These are phyloP conservation scores for Fusarium sarcochroum DNA, from an alignment of 2,329 filamentous ascomycete species.

Conservation along the genomic window DNA sequence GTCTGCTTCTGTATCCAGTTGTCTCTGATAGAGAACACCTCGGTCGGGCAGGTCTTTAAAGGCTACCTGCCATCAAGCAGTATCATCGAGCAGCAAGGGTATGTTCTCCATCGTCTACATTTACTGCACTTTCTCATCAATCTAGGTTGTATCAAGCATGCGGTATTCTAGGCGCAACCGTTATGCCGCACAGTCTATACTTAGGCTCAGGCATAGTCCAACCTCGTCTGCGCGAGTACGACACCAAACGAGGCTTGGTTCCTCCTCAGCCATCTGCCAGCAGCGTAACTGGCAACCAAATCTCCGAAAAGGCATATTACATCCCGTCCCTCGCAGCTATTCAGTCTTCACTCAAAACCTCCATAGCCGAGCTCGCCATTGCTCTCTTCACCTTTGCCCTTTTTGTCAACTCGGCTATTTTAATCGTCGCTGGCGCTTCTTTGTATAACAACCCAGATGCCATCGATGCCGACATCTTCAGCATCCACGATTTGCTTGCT, in stretches of 20 bases:
- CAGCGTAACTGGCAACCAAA: too few relatives aligned
- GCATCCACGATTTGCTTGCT: constrained; percentile 81
- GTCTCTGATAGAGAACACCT: constrained; percentile 69
- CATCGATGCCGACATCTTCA: constrained; percentile 81
- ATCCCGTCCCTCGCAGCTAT: constrained; percentile 81
- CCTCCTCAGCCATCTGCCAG: constrained; percentile 49
- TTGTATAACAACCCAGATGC: constrained; percentile 75
- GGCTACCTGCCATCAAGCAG: constrained; percentile 75
- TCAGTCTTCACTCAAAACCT: constrained; percentile 79
- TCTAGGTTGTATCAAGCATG: constrained; percentile 74
- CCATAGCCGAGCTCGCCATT: constrained; percentile 76
- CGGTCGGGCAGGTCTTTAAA: constrained; percentile 71
- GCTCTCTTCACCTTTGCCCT: constrained; percentile 87
- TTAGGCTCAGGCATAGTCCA: constrained; percentile 79
- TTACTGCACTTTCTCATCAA: constrained; percentile 25
- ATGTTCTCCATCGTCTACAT: constrained; percentile 19
- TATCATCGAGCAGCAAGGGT: constrained; percentile 70
- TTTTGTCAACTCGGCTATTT: constrained; percentile 86
- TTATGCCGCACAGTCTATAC: constrained; percentile 79
- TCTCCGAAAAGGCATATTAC: constrained; percentile 70
- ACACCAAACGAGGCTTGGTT: constrained; percentile 68
- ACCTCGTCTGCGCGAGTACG: constrained; percentile 74
- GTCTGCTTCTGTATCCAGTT: constrained; percentile 80
- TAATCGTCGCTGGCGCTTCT: constrained; percentile 85
- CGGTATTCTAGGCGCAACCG: constrained; percentile 82